A percentile compares a stretch with the other conserved stretches of the same genome.
These are phyloP conservation scores for Shiraia sp. DNA, from an alignment of 2,329 filamentous ascomycete species.

Conservation along the genomic window DNA sequence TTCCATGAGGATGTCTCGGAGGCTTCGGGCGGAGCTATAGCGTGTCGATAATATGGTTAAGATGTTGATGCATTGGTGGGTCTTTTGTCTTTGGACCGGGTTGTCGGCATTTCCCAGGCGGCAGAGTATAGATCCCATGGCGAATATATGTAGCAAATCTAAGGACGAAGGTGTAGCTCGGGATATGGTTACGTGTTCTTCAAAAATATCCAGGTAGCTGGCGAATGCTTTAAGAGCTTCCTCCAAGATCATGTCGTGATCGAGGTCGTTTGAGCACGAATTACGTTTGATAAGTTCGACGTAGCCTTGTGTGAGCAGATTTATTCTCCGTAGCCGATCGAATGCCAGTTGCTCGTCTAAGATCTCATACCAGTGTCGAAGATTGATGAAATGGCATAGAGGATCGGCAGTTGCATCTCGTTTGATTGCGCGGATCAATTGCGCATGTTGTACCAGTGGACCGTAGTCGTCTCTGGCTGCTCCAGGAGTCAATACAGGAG, in stretches of 20 bases:
- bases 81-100: not conserved
- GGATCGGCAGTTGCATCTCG: not conserved
- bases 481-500: not conserved
- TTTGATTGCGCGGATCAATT: constrained; percentile 5
- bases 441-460: constrained; percentile 6
- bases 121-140: constrained; percentile 1
- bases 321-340: not conserved
- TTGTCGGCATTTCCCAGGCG: not conserved
- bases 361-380: constrained; percentile 10
- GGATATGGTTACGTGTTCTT: constrained; percentile 1
- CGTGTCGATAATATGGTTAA: constrained; percentile 3
- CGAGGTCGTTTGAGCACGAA: not conserved
- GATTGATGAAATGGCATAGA: constrained; percentile 8
- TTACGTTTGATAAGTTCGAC: constrained; percentile 5
- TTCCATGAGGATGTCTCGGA: constrained; percentile 3
- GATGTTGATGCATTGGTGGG: constrained; percentile 1
- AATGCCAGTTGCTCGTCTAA: not conserved
- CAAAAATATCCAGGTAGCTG: constrained; percentile 3
- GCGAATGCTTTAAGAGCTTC: constrained; percentile 1
- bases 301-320: constrained; percentile 1
- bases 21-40: constrained; percentile 1
- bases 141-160: constrained; percentile 6
- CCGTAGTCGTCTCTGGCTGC: not conserved
- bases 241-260: not conserved
- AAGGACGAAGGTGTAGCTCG: constrained; percentile 1